These are phyloP conservation scores for Alternaria gansuensis DNA, from an alignment of 2,329 filamentous ascomycete species.

Conservation along the genomic window DNA sequence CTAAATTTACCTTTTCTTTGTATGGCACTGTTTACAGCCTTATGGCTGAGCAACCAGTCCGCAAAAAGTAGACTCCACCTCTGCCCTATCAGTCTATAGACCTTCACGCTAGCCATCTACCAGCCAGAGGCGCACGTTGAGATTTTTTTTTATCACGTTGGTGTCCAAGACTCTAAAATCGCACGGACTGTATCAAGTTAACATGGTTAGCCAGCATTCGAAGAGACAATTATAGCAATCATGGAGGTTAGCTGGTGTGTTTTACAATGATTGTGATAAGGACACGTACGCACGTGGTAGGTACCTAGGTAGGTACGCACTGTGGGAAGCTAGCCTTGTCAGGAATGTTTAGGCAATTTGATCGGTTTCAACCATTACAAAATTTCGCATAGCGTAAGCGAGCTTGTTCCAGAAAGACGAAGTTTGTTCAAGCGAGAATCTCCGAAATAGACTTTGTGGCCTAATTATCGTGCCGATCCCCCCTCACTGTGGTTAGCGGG, in stretches of 20 bases:
- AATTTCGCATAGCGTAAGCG: background rate
- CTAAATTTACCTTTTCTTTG: background rate
- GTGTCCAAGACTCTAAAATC: background rate
- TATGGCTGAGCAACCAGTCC: background rate
- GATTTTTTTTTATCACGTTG: background rate
- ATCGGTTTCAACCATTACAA: background rate
- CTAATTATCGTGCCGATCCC: constrained; percentile 1
- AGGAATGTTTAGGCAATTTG: background rate
- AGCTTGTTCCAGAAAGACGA: background rate
- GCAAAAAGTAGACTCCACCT: background rate
- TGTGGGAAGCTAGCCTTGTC: background rate
- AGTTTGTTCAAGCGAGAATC: background rate
- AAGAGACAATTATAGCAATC: background rate
- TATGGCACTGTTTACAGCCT: background rate
- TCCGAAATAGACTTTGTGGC: constrained; percentile 1
- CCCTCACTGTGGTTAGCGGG: background rate
- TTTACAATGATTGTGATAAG: constrained; percentile 4
- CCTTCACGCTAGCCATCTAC: background rate
- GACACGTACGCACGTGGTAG: background rate
- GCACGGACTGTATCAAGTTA: background rate
- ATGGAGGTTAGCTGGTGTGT: background rate
- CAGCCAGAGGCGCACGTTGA: background rate
- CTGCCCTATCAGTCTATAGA: background rate
- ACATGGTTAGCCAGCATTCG: background rate
- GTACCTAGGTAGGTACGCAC: background rate